Base-by-base conservation (phyloP, 2,329 filamentous ascomycete species). In the Diaporthe sp. region DNA sequence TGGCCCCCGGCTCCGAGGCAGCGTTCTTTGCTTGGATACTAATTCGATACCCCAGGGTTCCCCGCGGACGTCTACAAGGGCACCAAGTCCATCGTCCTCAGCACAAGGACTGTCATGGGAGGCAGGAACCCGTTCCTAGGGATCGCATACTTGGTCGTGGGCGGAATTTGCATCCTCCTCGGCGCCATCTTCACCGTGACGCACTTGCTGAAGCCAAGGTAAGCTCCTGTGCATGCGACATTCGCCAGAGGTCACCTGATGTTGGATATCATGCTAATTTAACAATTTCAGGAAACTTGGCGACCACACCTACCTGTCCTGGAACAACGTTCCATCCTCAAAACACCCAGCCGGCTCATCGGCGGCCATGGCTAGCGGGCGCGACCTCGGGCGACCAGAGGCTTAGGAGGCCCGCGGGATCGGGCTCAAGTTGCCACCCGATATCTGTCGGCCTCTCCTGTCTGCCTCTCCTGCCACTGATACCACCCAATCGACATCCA, bases 291-390 rank as follows among this genome's bases (percentile, higher is more conserved):
- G 97, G 81, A 99, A 98, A 93, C 90, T 99, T 55, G 97, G 97
- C 76, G 97, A 99, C 83, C 97, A 98, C 84, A 98, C 95, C 12
- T 98, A 99, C 83, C 89, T 99, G 66, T 97, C 95, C 33, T 99
- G 97, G 97, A 98, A 98, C 83, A 91, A 91, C 74, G 86, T 85
- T 1, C 87, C 88, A 2, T 81, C 84, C 9, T 81, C 82, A 8
- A 84, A 83, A 78, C 84, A 87, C 80, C 80, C 84, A 22, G 81
- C 81, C 13, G 84, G 84, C 47, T 83, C 85, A 35, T 80, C 82
- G 73, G 83, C 86, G 19, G 87, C 85, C 75, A 82, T 86, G 80
- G 86, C 88, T 38, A 86, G 87, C 33, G 91, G 92, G 75, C 90
- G 93, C 77, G 89, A 92, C 73, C 73, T 87, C 76, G 87, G 85